Base-by-base conservation (phyloP, 352 stramenopile species). In the Phytophthora uliginosa region DNA sequence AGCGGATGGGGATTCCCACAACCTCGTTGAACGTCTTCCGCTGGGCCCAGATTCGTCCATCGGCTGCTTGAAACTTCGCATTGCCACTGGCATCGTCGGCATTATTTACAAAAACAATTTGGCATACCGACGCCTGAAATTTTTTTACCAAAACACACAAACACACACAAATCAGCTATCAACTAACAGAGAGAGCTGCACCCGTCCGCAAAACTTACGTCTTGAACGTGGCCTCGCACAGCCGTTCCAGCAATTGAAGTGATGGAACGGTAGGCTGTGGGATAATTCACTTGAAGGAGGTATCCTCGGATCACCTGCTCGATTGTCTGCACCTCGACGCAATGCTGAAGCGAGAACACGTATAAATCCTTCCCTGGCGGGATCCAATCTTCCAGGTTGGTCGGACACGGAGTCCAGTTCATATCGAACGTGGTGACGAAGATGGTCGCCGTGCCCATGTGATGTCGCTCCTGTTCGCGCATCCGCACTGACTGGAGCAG, bases 101-200 rank as follows among this genome's bases (percentile, higher is more conserved):
- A 58, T 92, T 89, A 77, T 95, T 95, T 53, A 95, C 86, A 72
- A 96, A 96, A 8, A 96, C 80, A 54, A 96, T 92, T 71, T 96
- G 88, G 64, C 89, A 94, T 18, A 95, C 84, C 0, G 81, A 79
- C 9, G 86, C 86, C 83, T 95, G 71, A 26, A 8, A 38, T n/a
- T n/a, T n/a, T n/a, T n/a, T n/a, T n/a, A n/a, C n/a, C n/a, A n/a
- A 54, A 33, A 63, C 0, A 64, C 24, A 22, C 12, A 3, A 54
- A 24, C 31, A 66, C 24, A n/a, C 17, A 69, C 20, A 59, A n/a
- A 45, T 77, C 34, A 77, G 57, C 57, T 8, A 65, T n/a, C 34
- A 40, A 54, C 1, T 13, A 69, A n/a, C 36, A 24, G 67, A 18
- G 26, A 59, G 20, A 1, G 28, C 7, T 52, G 3, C 28, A 34